phyloP scores from a whole-genome alignment of 2,329 filamentous ascomycete species.

The Alternaria tenuissima region DNA sequence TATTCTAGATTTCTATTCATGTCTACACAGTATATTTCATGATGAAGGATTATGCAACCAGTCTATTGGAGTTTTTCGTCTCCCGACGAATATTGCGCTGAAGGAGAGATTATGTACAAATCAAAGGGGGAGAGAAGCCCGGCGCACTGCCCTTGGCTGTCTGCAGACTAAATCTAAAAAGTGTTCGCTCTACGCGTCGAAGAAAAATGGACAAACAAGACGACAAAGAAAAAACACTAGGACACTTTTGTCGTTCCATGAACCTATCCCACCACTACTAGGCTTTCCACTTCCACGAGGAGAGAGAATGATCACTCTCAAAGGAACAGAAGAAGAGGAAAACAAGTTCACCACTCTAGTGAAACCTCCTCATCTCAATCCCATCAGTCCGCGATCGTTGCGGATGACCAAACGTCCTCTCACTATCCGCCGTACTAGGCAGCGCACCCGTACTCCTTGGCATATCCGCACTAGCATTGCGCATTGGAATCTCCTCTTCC shows the following conservation, averaged over 20 bases:
- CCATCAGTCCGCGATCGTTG: conserved; percentile 38
- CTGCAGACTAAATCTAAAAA: background rate
- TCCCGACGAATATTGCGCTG: no score
- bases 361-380: conserved; percentile 45
- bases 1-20: no score
- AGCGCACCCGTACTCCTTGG: conserved; percentile 37
- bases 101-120: conserved; percentile 3
- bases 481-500: conserved; percentile 5
- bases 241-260: no score
- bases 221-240: no score
- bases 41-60: background rate
- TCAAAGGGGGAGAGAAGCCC: background rate
- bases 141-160: conserved; percentile 13
- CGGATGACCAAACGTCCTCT: conserved; percentile 34
- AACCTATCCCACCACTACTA: no score
- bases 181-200: background rate
- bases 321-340: no score
- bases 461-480: conserved; percentile 4
- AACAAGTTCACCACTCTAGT: conserved; percentile 7
- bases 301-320: no score
- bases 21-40: no score
- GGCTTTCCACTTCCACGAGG: no score
- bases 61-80: background rate
- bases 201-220: background rate
- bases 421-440: conserved; percentile 28